Percentiles rank a stretch among this genome's conserved stretches.
These are phyloP conservation scores for Saturnispora hagleri DNA, from an alignment of 805 yeast genomes.

Conservation along the genomic window DNA sequence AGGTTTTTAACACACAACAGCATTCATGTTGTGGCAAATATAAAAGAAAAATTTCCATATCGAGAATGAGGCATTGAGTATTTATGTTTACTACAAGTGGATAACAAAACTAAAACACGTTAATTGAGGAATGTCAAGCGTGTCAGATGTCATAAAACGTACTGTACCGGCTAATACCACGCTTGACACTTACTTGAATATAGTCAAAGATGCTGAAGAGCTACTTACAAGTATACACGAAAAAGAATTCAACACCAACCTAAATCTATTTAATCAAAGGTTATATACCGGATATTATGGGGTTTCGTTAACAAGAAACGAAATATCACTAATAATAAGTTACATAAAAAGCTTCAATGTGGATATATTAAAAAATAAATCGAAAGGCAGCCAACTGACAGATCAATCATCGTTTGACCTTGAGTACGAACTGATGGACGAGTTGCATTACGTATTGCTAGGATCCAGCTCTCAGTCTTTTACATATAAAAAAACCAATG, in stretches of 20 bases:
- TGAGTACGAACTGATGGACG: conserved; percentile 1
- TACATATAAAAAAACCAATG: background rate
- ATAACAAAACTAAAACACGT: background rate
- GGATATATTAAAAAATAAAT: background rate
- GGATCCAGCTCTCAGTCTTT: conserved; percentile 8
- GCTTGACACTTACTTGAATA: background rate
- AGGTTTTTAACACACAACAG: background rate
- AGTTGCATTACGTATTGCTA: conserved; percentile 5
- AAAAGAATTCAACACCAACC: background rate
- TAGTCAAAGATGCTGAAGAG: background rate
- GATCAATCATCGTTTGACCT: conserved; percentile 1
- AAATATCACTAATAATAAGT: background rate
- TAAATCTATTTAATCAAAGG: background rate
- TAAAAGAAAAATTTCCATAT: background rate
- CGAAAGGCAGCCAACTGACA: background rate
- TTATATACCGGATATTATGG: conserved; percentile 1
- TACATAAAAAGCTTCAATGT: background rate
- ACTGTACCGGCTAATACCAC: background rate
- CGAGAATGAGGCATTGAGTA: background rate
- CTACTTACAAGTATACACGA: background rate
- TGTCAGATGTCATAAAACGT: background rate
- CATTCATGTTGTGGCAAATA: background rate
- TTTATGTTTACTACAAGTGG: background rate
- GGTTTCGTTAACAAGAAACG: background rate
- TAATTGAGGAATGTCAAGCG: background rate